A percentile compares a stretch with the other conserved stretches of the same genome.
Evolutionary conservation across 495 filamentous ascomycete genomes (phyloP).

Genomic region (Talaromyces stipitatus): DNA sequence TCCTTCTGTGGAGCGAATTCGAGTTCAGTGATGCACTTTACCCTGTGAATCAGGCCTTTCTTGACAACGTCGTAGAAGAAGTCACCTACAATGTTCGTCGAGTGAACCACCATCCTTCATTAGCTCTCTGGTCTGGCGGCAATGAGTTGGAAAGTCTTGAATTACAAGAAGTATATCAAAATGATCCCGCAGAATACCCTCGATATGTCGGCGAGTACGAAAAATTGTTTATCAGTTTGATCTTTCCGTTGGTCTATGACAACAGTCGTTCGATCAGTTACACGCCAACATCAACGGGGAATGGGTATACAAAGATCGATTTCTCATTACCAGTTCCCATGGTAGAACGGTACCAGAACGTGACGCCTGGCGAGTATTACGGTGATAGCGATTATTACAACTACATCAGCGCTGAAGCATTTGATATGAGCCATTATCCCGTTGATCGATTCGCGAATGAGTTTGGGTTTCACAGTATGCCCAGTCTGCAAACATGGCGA

Average conservation of each 20-base stretch:
- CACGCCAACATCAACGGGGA: slow-evolving; percentile 58
- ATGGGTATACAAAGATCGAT: slow-evolving; percentile 54
- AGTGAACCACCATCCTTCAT: slow-evolving; percentile 58
- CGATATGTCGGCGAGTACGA: slow-evolving; percentile 51
- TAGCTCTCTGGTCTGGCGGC: slow-evolving; percentile 61
- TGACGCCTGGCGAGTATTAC: slow-evolving; percentile 48
- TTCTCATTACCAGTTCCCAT: slow-evolving; percentile 51
- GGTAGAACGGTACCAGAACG: slow-evolving; percentile 53
- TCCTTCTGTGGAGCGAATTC: slow-evolving; percentile 63
- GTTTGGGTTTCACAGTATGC: slow-evolving; percentile 64
- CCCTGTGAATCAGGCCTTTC: slow-evolving; percentile 45
- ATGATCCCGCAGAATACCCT: slow-evolving; percentile 37
- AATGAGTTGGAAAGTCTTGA: slow-evolving; percentile 59
- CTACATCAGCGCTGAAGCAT: slow-evolving; percentile 48
- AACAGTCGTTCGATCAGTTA: slow-evolving; percentile 62
- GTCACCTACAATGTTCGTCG: slow-evolving; percentile 56
- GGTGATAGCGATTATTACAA: slow-evolving; percentile 67
- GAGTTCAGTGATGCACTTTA: slow-evolving; percentile 60
- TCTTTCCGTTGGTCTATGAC: slow-evolving; percentile 54
- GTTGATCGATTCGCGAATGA: slow-evolving; percentile 60
- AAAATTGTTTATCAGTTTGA: slow-evolving; percentile 51
- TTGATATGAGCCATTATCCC: slow-evolving; percentile 49
- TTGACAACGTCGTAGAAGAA: slow-evolving; percentile 52
- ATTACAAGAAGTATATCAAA: slow-evolving; percentile 34
- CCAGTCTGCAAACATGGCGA: slow-evolving; percentile 53